phyloP scores from a whole-genome alignment of 139 green algal genomes.

The Chlorella sorokiniana region DNA sequence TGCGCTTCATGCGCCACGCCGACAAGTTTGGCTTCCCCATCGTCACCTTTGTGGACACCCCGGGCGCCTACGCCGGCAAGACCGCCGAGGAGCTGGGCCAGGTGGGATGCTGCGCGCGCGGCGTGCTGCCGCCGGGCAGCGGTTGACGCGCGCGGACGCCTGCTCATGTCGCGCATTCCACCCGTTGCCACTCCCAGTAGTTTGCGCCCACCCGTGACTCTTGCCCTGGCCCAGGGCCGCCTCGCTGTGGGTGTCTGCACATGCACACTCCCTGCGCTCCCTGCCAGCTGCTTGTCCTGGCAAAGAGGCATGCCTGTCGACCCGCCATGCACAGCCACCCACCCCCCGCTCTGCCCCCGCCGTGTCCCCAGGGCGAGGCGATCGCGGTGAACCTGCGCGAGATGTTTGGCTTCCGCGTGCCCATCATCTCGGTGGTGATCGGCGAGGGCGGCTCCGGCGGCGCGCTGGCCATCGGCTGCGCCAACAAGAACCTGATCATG shows the following conservation, averaged over 20 bases:
- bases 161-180: no score
- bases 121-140: no score
- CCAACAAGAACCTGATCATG: conserved; percentile 66
- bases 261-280: no score
- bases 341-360: background rate
- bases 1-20: conserved; percentile 97
- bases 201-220: no score
- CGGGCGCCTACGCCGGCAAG: conserved; percentile 92
- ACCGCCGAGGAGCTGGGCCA: conserved; percentile 93
- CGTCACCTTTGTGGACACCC: conserved; percentile 97
- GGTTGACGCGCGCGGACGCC: no score
- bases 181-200: no score
- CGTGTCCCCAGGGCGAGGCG: conserved; percentile 82
- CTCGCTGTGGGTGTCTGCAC: no score
- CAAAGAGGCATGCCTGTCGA: no score
- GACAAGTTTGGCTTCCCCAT: conserved; percentile 96
- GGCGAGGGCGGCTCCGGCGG: conserved; percentile 93
- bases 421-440: conserved; percentile 93
- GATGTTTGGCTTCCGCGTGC: conserved; percentile 97
- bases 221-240: no score
- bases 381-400: conserved; percentile 96
- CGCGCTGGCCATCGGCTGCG: conserved; percentile 94
- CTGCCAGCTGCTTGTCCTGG: no score
- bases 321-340: no score
- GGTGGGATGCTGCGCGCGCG: conserved; percentile 46